Evolutionary conservation across 352 stramenopile genomes (phyloP).

Genomic region (Phytophthora melonis): DNA sequence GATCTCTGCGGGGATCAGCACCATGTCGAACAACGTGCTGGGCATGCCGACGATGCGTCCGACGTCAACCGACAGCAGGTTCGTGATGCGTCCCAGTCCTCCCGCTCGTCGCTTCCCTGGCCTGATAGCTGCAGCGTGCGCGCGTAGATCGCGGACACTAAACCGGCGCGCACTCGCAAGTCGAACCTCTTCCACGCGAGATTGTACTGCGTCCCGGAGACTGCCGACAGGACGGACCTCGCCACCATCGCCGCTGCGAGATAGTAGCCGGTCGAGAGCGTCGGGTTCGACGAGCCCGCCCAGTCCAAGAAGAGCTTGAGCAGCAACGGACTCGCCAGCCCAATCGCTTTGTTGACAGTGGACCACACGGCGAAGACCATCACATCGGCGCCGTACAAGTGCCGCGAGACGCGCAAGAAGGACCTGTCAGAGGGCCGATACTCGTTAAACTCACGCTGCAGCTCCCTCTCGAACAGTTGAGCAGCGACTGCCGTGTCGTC

Average conservation of each 20-base stretch:
- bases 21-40: conserved; percentile 79
- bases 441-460: conserved; percentile 47
- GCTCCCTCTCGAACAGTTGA: conserved; percentile 48
- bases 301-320: conserved; percentile 87
- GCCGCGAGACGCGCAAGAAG: conserved; percentile 61
- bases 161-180: conserved; percentile 69
- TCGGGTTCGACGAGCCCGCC: conserved; percentile 52
- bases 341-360: conserved; percentile 74
- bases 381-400: conserved; percentile 72
- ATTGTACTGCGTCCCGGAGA: conserved; percentile 83
- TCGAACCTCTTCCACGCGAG: conserved; percentile 85
- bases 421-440: conserved; percentile 43
- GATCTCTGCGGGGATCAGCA: conserved; percentile 82
- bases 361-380: conserved; percentile 74
- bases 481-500: conserved; percentile 65
- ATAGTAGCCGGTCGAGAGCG: conserved; percentile 57
- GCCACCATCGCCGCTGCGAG: conserved; percentile 64
- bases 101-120: conserved; percentile 38
- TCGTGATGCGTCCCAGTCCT: conserved; percentile 76
- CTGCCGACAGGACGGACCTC: conserved; percentile 62
- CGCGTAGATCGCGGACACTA: conserved; percentile 78
- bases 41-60: conserved; percentile 78
- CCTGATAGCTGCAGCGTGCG: conserved; percentile 57
- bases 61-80: conserved; percentile 84
- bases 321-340: conserved; percentile 71